Conservation (phyloP, 1,284 basidiomycete genomes). For the Austropuccinia psidii region DNA sequence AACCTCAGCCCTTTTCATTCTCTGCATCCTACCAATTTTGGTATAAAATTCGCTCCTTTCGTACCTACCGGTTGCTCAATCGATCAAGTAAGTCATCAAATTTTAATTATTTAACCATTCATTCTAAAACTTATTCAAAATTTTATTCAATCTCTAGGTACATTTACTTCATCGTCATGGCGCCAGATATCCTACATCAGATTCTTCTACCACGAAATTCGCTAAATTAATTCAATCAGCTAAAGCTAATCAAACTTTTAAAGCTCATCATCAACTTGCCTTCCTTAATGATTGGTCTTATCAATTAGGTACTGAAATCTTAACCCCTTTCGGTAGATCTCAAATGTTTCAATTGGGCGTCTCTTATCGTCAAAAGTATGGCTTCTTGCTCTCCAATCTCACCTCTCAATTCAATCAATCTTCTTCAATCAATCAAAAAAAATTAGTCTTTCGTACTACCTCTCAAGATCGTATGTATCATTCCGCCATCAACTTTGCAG, state of each 20-base stretch:
- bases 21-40: conserved; percentile 1
- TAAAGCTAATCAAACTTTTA: background rate
- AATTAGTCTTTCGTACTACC: conserved; percentile 19
- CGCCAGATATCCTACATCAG: conserved; percentile 26
- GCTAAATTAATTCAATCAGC: background rate
- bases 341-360: conserved; percentile 45
- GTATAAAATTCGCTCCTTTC: conserved; percentile 6
- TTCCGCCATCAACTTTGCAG: conserved; percentile 25
- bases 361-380: conserved; percentile 27
- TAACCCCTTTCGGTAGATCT: conserved; percentile 52
- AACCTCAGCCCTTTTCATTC: conserved; percentile 22
- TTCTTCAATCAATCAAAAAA: too few relatives aligned
- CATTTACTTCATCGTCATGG: conserved; percentile 32
- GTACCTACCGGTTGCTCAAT: conserved; percentile 2
- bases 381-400: conserved; percentile 6
- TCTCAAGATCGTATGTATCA: conserved; percentile 33
- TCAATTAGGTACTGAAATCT: conserved; percentile 50
- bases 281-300: background rate
- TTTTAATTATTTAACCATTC: background rate
- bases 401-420: background rate
- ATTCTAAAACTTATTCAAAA: background rate
- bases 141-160: conserved; percentile 1
- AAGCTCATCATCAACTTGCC: conserved; percentile 4
- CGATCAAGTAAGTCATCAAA: conserved; percentile 7
- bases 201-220: background rate